Evolutionary conservation across 2,329 filamentous ascomycete genomes (phyloP), one percentile per base, ranked within the genome.

Genomic region (Cercospora canescens): DNA sequence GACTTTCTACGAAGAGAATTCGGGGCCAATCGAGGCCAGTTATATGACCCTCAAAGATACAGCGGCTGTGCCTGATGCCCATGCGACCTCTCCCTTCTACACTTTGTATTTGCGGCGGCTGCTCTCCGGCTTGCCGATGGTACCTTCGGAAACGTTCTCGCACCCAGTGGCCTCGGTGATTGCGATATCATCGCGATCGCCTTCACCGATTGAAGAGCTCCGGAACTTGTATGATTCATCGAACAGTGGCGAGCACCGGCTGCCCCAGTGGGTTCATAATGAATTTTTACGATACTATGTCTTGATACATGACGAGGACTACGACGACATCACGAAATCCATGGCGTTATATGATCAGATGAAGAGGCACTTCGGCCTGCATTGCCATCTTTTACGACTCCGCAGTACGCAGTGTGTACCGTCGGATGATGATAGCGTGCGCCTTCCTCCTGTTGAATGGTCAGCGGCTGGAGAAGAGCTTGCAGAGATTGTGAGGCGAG

Each of bases 211-310:
- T 69, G 93, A 97, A 76, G 91, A 95, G 64, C 83, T 99, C 50
- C 86, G 94, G 62, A 89, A 88, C 70, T 82, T 99, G 4, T 99
- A 98, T 78, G 86, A 87, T 57, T 91, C 92, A 71, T 95, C 93
- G n/a, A 94, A 88, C 70, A 87, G 89, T 65, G 93, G 93, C 11
- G 87, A 90, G 41, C 86, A 87, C 71, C 86, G 87, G 62, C 80
- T 96, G 62, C 94, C 94, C 0, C 83, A 86, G 21, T 99, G 94
- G 91, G 91, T 97, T 0, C 90, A 96, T 75, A 90, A 91, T 32
- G 93, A 98, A 68, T 99, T 95, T 77, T 82, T 99, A 69, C 88
- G 95, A 69, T 99, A 99, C 79, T 99, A 99, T 79, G 92, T 99
- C 16, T 83, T 99, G 48, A 90, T 99, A 18, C 95, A 99, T 74